A percentile compares a stretch with the other conserved stretches of the same genome.
Conservation (phyloP, 805 yeast species). For the Kluyveromyces nonfermentans region DNA sequence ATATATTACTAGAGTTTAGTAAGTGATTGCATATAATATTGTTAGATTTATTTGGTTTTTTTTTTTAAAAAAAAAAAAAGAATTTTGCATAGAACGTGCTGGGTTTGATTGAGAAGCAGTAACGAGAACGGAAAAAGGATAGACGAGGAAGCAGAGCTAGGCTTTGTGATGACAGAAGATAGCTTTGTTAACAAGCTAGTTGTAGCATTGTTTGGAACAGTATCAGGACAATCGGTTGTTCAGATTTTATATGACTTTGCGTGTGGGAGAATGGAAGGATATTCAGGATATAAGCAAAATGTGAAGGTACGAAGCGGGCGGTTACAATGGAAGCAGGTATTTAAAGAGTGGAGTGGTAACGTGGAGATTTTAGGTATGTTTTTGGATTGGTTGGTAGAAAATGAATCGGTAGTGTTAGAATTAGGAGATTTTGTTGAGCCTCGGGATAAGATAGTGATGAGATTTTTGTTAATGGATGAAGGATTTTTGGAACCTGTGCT, state of each 20-base stretch:
- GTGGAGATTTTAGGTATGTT: constrained; percentile 6
- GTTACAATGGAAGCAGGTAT: constrained; percentile 4
- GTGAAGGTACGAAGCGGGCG: neutral
- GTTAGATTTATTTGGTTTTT: too few species aligned
- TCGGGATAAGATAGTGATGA: constrained; percentile 10
- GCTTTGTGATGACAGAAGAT: neutral
- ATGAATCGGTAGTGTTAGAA: constrained; percentile 8
- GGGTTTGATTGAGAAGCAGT: too few species aligned
- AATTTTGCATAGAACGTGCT: too few species aligned
- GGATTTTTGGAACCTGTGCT: constrained; percentile 2
- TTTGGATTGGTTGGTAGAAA: constrained; percentile 9
- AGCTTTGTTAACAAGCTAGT: constrained; percentile 3
- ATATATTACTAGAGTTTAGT: too few species aligned
- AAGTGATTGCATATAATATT: too few species aligned
- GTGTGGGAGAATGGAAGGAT: constrained; percentile 6
- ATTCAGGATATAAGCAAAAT: constrained; percentile 6
- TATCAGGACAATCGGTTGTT: constrained; percentile 16
- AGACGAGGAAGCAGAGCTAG: neutral
- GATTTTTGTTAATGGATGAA: constrained; percentile 8
- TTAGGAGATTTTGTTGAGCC: constrained; percentile 5
- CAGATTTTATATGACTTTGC: constrained; percentile 6
- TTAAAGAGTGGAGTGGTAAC: constrained; percentile 6
- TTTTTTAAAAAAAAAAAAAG: too few species aligned
- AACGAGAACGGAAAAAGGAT: neutral
- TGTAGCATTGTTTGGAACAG: constrained; percentile 17